A percentile compares a stretch with the other conserved stretches of the same genome.
Conservation (phyloP, 768 basidiomycete genomes). For the Hericium alpestre region DNA sequence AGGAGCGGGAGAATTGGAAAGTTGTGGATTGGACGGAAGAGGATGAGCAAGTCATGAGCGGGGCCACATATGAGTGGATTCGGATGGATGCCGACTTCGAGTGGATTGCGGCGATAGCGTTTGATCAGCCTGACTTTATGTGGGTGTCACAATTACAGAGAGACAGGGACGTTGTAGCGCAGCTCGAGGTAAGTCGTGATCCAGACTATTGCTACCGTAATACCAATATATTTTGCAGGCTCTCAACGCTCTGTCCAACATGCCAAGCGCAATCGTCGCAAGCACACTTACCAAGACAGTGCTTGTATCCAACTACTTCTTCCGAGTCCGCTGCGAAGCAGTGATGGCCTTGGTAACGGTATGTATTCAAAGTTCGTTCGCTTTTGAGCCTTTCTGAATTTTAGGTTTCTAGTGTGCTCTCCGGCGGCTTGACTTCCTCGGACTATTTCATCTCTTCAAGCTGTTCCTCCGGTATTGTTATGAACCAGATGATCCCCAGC, state of each 20-base stretch:
- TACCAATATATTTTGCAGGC: constrained; percentile 45
- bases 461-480: constrained; percentile 86
- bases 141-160: constrained; percentile 95
- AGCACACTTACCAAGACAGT: constrained; percentile 90
- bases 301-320: constrained; percentile 91
- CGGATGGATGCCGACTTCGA: constrained; percentile 98
- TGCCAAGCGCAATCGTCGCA: constrained; percentile 76
- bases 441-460: constrained; percentile 92
- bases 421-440: constrained; percentile 73
- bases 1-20: constrained; percentile 88
- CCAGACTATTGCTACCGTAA: not conserved
- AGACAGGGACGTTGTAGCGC: constrained; percentile 93
- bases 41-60: constrained; percentile 86
- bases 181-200: constrained; percentile 70
- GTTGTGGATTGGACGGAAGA: constrained; percentile 98
- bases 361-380: constrained; percentile 19
- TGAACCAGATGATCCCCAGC: constrained; percentile 70
- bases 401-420: constrained; percentile 65
- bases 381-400: constrained; percentile 5
- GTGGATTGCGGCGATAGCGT: constrained; percentile 90
- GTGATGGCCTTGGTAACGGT: constrained; percentile 76
- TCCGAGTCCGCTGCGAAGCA: constrained; percentile 91
- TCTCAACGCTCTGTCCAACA: constrained; percentile 74
- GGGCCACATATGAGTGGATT: constrained; percentile 99
- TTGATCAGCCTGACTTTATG: constrained; percentile 96